These are phyloP conservation scores for Aspergillus hancockii DNA, from an alignment of 495 filamentous ascomycete genomes.

Conservation along the genomic window DNA sequence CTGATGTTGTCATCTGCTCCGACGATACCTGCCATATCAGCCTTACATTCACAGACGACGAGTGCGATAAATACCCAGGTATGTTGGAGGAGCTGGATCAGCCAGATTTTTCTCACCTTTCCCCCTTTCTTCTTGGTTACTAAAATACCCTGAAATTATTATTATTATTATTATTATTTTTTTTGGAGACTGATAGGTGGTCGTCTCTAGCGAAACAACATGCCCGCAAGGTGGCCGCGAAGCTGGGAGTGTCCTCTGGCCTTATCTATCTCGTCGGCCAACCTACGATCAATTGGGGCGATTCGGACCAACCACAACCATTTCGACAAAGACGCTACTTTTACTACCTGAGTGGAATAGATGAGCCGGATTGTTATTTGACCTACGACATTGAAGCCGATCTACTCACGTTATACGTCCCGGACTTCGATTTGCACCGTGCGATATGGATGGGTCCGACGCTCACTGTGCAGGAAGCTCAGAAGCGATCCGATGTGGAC, in stretches of 20 bases:
- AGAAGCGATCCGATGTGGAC: slow-evolving; percentile 75
- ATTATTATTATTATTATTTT: too few species aligned
- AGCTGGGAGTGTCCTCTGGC: slow-evolving; percentile 62
- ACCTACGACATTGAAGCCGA: slow-evolving; percentile 76
- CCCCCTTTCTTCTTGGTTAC: slow-evolving; percentile 8
- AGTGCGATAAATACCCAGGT: slow-evolving; percentile 49
- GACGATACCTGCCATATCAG: slow-evolving; percentile 37
- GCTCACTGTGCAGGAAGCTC: slow-evolving; percentile 69
- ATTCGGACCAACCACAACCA: slow-evolving; percentile 73
- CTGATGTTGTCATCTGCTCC: slow-evolving; percentile 28
- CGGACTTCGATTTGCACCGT: slow-evolving; percentile 79
- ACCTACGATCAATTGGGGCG: slow-evolving; percentile 69
- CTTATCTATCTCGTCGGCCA: slow-evolving; percentile 84
- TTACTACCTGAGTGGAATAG: slow-evolving; percentile 88
- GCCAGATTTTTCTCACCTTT: not conserved
- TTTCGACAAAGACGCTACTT: slow-evolving; percentile 91
- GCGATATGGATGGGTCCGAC: slow-evolving; percentile 97
- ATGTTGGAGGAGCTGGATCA: slow-evolving; percentile 12
- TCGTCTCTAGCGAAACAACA: slow-evolving; percentile 70
- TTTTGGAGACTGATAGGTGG: slow-evolving; percentile 6
- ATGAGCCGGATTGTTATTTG: slow-evolving; percentile 77
- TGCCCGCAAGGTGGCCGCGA: slow-evolving; percentile 67
- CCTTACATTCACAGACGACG: slow-evolving; percentile 29
- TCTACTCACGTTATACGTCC: slow-evolving; percentile 86
- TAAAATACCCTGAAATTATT: not conserved